Evolutionary conservation across 2,329 filamentous ascomycete species (phyloP), one percentile per base, ranked within the genome.

Genomic region (Beauveria brongniartii): DNA sequence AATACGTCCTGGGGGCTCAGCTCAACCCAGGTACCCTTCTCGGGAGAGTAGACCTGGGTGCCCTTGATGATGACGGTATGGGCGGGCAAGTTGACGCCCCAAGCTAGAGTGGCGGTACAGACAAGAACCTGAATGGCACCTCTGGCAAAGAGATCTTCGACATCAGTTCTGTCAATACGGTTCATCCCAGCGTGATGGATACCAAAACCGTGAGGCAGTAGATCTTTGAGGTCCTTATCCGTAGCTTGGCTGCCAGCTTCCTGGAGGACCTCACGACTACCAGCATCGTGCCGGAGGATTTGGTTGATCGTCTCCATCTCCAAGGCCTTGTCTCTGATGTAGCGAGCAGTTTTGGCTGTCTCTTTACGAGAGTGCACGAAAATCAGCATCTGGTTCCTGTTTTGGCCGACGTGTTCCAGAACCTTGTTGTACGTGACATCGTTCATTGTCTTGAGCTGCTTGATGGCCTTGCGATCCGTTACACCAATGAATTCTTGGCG

Each of bases 41-140:
- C 94, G 0, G 94, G 94, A 0, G 94, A 97, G 76, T 99, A 99
- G 22, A 99, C 89, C 70, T 96, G 92, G 1, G 94, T 99, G 60
- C 94, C 94, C 76, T 99, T 99, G 79, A 99, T 99, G 71, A 99
- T 93, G 69, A 99, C 94, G 1, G 94, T 97, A 71, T 99, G 94
- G 2, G 94, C 94, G 5, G 94, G 94, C 70, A 99, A 78, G 74
- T 99, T 99, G 71, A 99, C 94, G 85, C 94, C 94, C 94, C 94
- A 99, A 26, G 94, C 94, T 58, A 99, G 80, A n/a, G 94, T 99
- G 44, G 95, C 93, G 44, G 94, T 99, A 75, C 92, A 97, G 41
- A 97, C 93, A 55, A 99, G 85, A 1, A 99, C 94, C 72, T 97
- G 92, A 43, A 99, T 91, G 37, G 90, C 87, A 64, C 93, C 93